Base-by-base conservation (phyloP, 768 basidiomycete species). In the Rhodotorula babjevae region DNA sequence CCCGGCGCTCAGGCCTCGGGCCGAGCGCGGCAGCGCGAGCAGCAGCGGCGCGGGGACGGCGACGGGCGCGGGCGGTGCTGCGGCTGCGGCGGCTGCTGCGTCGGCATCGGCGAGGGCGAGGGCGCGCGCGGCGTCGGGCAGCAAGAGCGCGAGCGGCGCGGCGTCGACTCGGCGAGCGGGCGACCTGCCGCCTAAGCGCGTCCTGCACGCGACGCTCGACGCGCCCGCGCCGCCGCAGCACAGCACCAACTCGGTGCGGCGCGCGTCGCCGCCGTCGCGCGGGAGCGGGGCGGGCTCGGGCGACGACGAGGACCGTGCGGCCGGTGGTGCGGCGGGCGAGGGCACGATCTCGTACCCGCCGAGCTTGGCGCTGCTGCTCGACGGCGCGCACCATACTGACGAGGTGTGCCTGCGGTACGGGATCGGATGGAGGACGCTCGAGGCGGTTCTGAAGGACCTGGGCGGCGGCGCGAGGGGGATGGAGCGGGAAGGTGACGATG, bases 301-400 rank as follows among this genome's bases (percentile, higher is more conserved):
- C 33, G n/a, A 11, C 61, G 60, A 10, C 10, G 53, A 55, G n/a
- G 53, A 55, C 36, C 36, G 36, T 36, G 36, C 36, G 27, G 55
- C 5, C 55, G 55, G 15, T 4, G 12, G 29, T 2, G 56, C 31
- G 3, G 56, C 29, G 19, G 56, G 27, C 36, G 56, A 29, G 14
- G 8, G 1, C 29, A 36, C 63, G 14, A 52, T 64, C 19, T 31
- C 69, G 7, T 86, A 85, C 76, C 90, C 90, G 15, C 82, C 83
- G 10, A 86, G 87, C 21, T 76, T 93, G 36, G 67, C 80, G 40
- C 73, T 83, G 5, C 80, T 91, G 69, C 83, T 98, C 21, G 89
- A 98, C 78, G 96, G 95, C 16, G 90, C 88, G 67, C 93, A 93
- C 80, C 90, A 93, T 80, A 89, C 91, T 3, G 95, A 98, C 79